Evolutionary conservation across 441 rosid genomes (phyloP).

Genomic region (Populus hybrid): DNA sequence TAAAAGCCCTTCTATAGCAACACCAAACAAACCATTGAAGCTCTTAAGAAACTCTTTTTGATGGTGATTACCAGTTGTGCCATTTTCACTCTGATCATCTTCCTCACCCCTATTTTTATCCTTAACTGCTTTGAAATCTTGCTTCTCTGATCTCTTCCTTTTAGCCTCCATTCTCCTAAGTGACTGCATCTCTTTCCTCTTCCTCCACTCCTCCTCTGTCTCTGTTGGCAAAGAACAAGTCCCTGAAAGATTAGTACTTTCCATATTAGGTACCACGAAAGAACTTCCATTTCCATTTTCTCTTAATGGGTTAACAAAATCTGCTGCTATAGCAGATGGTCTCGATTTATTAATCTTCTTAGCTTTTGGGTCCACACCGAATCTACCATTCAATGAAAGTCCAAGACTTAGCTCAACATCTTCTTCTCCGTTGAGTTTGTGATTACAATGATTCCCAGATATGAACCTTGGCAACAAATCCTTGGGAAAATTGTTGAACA

Average conservation of each 20-base stretch:
- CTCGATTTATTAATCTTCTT: slow-evolving; percentile 35
- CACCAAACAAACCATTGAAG: slow-evolving; percentile 6
- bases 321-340: slow-evolving; percentile 58
- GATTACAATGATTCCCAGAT: slow-evolving; percentile 26
- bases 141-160: slow-evolving; percentile 77
- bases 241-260: slow-evolving; percentile 36
- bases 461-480: slow-evolving; percentile 48
- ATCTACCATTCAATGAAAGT: slow-evolving; percentile 72
- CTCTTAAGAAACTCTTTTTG: slow-evolving; percentile 15
- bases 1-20: slow-evolving; percentile 15
- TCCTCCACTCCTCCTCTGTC: slow-evolving; percentile 71
- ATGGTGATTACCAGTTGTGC: slow-evolving; percentile 23
- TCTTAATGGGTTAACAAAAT: slow-evolving; percentile 36
- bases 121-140: slow-evolving; percentile 36
- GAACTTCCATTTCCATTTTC: slow-evolving; percentile 16
- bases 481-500: slow-evolving; percentile 19
- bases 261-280: slow-evolving; percentile 12
- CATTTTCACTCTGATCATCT: slow-evolving; percentile 27
- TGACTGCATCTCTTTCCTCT: slow-evolving; percentile 71
- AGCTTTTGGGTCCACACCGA: slow-evolving; percentile 74
- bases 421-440: slow-evolving; percentile 20
- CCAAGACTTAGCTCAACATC: slow-evolving; percentile 74
- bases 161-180: slow-evolving; percentile 81
- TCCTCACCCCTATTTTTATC: slow-evolving; percentile 30
- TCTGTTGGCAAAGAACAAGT: slow-evolving; percentile 67